phyloP scores from a whole-genome alignment of 306 rosid species.

The Malus asiatica region DNA sequence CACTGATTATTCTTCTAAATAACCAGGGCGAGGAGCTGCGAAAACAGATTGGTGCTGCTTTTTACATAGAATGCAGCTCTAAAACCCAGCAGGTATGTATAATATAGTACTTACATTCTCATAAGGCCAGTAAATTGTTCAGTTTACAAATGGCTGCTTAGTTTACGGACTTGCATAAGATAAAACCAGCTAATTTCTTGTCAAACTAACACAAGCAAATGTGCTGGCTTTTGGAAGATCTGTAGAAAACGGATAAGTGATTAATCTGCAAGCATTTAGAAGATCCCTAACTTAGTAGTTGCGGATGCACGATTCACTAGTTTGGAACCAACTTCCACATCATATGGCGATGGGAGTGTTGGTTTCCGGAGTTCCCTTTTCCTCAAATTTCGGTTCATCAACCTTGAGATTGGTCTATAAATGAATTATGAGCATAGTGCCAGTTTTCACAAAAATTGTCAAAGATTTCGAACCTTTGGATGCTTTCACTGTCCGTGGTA shows the following conservation, averaged over 20 bases:
- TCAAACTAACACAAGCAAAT: not conserved
- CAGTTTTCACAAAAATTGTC: not conserved
- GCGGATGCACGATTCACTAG: not conserved
- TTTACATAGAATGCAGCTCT: slow-evolving; percentile 88
- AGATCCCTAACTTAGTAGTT: not conserved
- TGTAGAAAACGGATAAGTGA: not conserved
- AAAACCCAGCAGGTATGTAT: slow-evolving; percentile 84
- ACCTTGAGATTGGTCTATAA: not conserved
- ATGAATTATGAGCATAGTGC: not conserved
- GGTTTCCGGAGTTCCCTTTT: not conserved
- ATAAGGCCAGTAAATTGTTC: not conserved
- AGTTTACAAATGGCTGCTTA: not conserved
- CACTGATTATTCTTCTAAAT: slow-evolving; percentile 16
- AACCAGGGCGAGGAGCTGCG: slow-evolving; percentile 89
- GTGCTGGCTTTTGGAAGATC: not conserved
- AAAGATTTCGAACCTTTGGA: not conserved
- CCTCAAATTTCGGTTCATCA: not conserved
- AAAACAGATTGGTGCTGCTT: slow-evolving; percentile 72
- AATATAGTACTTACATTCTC: slow-evolving; percentile 11
- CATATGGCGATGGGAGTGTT: not conserved
- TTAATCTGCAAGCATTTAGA: not conserved
- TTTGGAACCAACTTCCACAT: not conserved
- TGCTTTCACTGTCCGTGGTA: not conserved
- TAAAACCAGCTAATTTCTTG: not conserved
- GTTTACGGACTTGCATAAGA: not conserved